These are phyloP conservation scores for Skeletonema menzelii DNA, from an alignment of 108 stramenopile genomes.

Conservation along the genomic window DNA sequence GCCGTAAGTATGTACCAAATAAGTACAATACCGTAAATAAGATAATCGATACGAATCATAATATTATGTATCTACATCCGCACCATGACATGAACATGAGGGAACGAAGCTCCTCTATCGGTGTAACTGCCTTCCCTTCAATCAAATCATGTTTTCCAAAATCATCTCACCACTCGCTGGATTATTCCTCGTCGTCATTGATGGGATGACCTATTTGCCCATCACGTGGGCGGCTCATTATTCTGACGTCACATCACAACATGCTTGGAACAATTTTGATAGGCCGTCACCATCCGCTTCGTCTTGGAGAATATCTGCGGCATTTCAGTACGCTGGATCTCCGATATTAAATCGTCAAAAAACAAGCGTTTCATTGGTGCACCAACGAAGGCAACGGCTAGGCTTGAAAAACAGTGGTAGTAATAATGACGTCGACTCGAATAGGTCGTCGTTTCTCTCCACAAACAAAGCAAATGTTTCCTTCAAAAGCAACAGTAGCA, in stretches of 20 bases:
- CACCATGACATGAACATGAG: no score
- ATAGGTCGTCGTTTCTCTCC: constrained; percentile 26
- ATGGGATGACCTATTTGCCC: background rate
- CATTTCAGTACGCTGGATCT: background rate
- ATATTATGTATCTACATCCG: no score
- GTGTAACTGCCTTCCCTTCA: no score
- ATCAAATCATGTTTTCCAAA: background rate
- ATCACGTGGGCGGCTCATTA: background rate
- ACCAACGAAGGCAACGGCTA: background rate
- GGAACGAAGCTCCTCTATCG: no score
- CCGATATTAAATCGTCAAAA: background rate
- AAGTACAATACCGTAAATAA: no score
- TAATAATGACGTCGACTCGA: background rate
- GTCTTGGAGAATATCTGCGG: background rate
- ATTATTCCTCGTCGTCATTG: background rate
- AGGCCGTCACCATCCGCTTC: background rate
- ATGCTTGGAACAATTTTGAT: background rate
- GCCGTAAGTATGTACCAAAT: no score
- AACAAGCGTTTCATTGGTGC: background rate
- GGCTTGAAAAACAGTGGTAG: background rate
- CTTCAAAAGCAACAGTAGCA: constrained; percentile 2
- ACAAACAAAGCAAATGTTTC: constrained; percentile 26
- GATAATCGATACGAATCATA: no score
- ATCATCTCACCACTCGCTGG: no score
- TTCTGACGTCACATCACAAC: background rate